Base-by-base conservation (phyloP, 2,329 filamentous ascomycete genomes). In the Trichophyton simii region DNA sequence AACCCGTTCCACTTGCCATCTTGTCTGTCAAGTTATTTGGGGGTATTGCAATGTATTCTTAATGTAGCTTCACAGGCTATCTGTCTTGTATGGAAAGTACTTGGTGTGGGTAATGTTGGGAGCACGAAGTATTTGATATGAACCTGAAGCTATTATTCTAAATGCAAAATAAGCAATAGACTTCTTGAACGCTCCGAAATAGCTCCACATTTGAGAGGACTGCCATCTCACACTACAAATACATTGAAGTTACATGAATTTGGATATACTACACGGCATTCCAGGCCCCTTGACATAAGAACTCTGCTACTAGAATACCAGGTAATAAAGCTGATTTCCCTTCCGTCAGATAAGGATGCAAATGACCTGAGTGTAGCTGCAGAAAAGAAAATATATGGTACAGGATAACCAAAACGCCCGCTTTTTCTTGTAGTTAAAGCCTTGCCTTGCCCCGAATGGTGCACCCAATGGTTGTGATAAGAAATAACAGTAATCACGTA, bases 361-460 rank as follows among this genome's bases (percentile, higher is more conserved):
- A 28, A 55, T 13, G 34, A 20, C 52, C 13, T 6, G 5, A 11
- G 52, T 55, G 52, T 55, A 55, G 52, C 18, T 36, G 52, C 15
- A 55, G n/a, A 55, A 25, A 55, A 4, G 11, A 38, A 38, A 38
- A 7, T 5, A 25, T 55, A 55, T 55, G 13, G 52, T 55, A 55
- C 28, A 55, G n/a, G 18, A 55, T 36, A 55, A 20, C 52, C 52
- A 38, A 55, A 55, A 55, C 52, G 52, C 52, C 52, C 52, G 52
- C 52, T 34, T 55, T 54, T 55, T 36, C 52, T 34, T 31, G 18
- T 55, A 36, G 52, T 55, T 55, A 36, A 38, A 55, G 52, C 52
- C 28, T 31, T 55, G 31, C 52, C 52, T 31, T 31, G 28, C 28
- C 25, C n/a, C 28, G 3, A 36, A 38, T 7, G 25, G 25, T 36